Conservation (phyloP, 2,329 filamentous ascomycete species). For the Cladophialophora carrionii region DNA sequence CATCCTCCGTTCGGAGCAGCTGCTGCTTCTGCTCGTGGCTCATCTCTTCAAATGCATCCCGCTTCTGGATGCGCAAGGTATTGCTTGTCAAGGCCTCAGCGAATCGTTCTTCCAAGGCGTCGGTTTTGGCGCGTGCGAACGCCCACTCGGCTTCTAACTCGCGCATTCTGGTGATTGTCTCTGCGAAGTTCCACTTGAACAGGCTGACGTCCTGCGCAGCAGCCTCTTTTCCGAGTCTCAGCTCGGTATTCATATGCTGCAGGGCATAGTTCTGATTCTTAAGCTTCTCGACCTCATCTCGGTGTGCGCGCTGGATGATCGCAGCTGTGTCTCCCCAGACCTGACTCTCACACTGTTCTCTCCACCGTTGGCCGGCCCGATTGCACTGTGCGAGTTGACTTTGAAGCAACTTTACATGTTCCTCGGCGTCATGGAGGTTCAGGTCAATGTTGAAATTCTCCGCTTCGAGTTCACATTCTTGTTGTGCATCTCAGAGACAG, state of each 20-base stretch:
- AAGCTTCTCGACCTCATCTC: neutral
- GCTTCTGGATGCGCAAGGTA: neutral
- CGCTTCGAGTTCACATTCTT: slow-evolving; percentile 9
- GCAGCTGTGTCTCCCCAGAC: slow-evolving; percentile 13
- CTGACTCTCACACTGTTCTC: slow-evolving; percentile 4
- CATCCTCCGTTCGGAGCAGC: slow-evolving; percentile 1
- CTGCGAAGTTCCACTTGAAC: slow-evolving; percentile 1
- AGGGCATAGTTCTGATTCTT: slow-evolving; percentile 7
- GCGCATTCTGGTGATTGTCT: slow-evolving; percentile 8
- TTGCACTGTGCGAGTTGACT: neutral
- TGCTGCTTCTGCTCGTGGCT: slow-evolving; percentile 3
- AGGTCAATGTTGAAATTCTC: slow-evolving; percentile 5
- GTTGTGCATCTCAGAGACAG: slow-evolving; percentile 4
- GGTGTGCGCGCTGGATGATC: slow-evolving; percentile 1
- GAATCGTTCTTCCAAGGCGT: slow-evolving; percentile 1
- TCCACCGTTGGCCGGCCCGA: slow-evolving; percentile 1
- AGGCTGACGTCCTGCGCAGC: neutral
- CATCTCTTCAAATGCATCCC: neutral
- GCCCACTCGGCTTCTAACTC: slow-evolving; percentile 5
- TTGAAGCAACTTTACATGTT: neutral
- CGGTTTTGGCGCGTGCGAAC: neutral
- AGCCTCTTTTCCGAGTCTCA: neutral
- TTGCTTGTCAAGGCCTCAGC: neutral
- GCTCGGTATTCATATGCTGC: neutral
- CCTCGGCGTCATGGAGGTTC: neutral